Conservation (phyloP, 768 basidiomycete species). For the Xerocomellus chrysenteron region DNA sequence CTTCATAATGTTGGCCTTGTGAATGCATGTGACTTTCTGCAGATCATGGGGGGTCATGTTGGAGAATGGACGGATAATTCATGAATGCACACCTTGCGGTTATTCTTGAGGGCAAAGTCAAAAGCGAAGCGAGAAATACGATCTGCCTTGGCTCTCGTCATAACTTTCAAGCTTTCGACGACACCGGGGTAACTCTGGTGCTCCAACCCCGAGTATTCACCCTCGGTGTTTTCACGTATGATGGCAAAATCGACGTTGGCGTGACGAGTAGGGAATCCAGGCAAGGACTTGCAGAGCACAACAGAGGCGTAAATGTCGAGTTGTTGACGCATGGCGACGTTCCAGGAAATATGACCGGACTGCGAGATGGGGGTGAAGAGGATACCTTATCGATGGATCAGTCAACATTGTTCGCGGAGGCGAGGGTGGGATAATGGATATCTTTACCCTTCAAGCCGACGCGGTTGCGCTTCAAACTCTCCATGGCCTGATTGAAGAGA, state of each 20-base stretch:
- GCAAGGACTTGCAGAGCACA: conserved; percentile 96
- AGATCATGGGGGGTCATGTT: not conserved
- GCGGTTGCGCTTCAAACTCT: conserved; percentile 94
- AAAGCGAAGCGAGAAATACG: conserved; percentile 97
- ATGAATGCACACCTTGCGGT: conserved; percentile 71
- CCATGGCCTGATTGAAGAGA: conserved; percentile 97
- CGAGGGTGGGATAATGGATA: not conserved
- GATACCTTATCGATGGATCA: conserved; percentile 61
- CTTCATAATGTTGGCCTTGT: conserved; percentile 99
- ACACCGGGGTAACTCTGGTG: conserved; percentile 98
- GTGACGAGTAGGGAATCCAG: conserved; percentile 95
- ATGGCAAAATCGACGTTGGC: conserved; percentile 97
- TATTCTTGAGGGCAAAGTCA: conserved; percentile 98
- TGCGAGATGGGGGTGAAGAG: conserved; percentile 98
- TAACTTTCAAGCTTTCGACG: conserved; percentile 97
- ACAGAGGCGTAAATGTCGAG: conserved; percentile 99
- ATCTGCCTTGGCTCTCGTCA: conserved; percentile 92
- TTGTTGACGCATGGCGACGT: conserved; percentile 99
- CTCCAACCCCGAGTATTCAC: conserved; percentile 98
- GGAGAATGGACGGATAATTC: not conserved
- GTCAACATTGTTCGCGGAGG: conserved; percentile 1
- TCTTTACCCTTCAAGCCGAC: conserved; percentile 93
- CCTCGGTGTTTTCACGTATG: conserved; percentile 99
- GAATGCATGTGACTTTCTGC: conserved; percentile 98
- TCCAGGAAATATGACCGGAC: conserved; percentile 98